Percentiles rank a stretch among this genome's conserved stretches.
Evolutionary conservation across 2,329 filamentous ascomycete species (phyloP).

Genomic region (Penicillium sp.): DNA sequence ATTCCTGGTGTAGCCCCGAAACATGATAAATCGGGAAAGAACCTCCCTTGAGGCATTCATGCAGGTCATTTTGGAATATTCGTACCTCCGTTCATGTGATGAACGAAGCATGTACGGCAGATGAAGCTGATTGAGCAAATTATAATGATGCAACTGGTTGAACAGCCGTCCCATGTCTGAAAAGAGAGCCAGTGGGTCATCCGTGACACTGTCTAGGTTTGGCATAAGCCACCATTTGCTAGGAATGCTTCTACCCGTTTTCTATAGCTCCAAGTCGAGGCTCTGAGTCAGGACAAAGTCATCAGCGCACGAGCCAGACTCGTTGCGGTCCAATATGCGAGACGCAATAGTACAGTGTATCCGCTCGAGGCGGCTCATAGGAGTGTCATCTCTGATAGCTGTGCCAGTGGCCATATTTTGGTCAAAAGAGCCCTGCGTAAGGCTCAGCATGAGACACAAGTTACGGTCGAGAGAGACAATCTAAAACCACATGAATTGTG

Average conservation of each 20-base stretch:
- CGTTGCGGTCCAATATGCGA: conserved; percentile 52
- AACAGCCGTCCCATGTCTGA: conserved; percentile 40
- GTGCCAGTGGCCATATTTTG: conserved; percentile 48
- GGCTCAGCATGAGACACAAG: conserved; percentile 43
- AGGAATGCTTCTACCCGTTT: conserved; percentile 42
- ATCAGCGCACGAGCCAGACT: neutral
- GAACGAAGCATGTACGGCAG: conserved; percentile 55
- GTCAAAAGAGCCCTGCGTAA: conserved; percentile 33
- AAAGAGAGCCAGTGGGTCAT: conserved; percentile 16
- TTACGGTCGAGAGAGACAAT: conserved; percentile 40
- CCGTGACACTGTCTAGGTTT: conserved; percentile 1
- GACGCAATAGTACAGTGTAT: conserved; percentile 46
- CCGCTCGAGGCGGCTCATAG: conserved; percentile 48
- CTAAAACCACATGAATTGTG: conserved; percentile 39
- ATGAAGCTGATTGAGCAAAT: conserved; percentile 54
- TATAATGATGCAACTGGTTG: conserved; percentile 53
- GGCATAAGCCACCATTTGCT: conserved; percentile 49
- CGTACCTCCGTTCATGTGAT: conserved; percentile 35
- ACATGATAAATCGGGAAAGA: conserved; percentile 50
- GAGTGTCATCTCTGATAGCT: conserved; percentile 37
- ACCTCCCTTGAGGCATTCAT: conserved; percentile 54
- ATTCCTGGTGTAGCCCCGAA: conserved; percentile 36
- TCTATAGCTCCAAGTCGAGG: conserved; percentile 37
- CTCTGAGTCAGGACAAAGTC: conserved; percentile 4
- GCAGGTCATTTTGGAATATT: conserved; percentile 52